A percentile compares a stretch with the other conserved stretches of the same genome.
Evolutionary conservation across 2,329 filamentous ascomycete species (phyloP).

Genomic region (Stemphylium beticola): DNA sequence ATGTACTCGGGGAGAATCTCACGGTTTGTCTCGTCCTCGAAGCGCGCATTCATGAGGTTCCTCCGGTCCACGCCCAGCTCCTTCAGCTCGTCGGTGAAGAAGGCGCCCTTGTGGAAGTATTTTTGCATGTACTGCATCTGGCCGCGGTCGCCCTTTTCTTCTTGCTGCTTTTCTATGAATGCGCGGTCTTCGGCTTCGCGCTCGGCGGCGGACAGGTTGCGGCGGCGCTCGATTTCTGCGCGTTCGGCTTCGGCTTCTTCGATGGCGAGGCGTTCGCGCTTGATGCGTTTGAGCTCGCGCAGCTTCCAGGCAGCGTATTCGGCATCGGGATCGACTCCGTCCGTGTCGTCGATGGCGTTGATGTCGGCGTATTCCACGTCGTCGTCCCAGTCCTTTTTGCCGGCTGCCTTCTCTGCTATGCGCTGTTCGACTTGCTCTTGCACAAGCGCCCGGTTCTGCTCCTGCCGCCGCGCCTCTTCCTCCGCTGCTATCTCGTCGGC

Average conservation of each 20-base stretch:
- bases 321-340: conserved; percentile 83
- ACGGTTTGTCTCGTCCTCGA: conserved; percentile 84
- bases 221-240: conserved; percentile 86
- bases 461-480: conserved; percentile 66
- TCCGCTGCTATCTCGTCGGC: conserved; percentile 55
- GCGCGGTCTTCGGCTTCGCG: conserved; percentile 82
- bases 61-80: conserved; percentile 77
- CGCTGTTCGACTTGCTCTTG: conserved; percentile 89
- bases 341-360: conserved; percentile 85
- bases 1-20: conserved; percentile 88
- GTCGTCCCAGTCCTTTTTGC: conserved; percentile 85
- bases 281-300: conserved; percentile 85
- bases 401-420: conserved; percentile 73
- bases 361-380: conserved; percentile 68
- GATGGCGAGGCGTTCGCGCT: conserved; percentile 83
- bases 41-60: conserved; percentile 84
- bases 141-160: conserved; percentile 74
- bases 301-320: conserved; percentile 94
- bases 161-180: conserved; percentile 77
- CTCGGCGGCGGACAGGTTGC: conserved; percentile 86
- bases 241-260: conserved; percentile 83
- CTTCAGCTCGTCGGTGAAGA: conserved; percentile 83
- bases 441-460: conserved; percentile 77
- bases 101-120: conserved; percentile 96
- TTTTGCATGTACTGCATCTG: conserved; percentile 92